Evolutionary conservation across 164 flowering plant species (phyloP).

Genomic region (Piper betle): DNA sequence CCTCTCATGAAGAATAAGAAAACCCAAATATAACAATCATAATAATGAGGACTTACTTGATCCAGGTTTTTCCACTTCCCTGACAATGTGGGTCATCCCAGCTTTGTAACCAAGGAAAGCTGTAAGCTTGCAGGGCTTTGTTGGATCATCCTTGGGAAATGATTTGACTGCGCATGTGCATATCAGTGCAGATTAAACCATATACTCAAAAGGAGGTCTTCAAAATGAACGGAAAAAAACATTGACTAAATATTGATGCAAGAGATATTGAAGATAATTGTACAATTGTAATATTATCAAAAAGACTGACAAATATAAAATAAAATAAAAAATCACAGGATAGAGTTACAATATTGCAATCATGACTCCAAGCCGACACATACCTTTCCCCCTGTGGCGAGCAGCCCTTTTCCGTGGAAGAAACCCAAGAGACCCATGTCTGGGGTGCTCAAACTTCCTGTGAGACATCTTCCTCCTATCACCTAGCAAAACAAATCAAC

Average conservation of each 20-base stretch:
- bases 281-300: too few relatives aligned
- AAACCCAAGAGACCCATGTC: conserved; percentile 61
- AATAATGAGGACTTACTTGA: conserved; percentile 35
- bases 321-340: background rate
- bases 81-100: conserved; percentile 83
- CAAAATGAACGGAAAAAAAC: too few relatives aligned
- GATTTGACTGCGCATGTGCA: too few relatives aligned
- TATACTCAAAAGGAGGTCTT: background rate
- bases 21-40: background rate
- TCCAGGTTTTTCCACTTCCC: conserved; percentile 82
- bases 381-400: conserved; percentile 54
- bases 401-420: conserved; percentile 53
- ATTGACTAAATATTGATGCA: too few relatives aligned
- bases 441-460: conserved; percentile 65
- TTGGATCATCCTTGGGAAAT: conserved; percentile 64
- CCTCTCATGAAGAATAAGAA: background rate
- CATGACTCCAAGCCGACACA: background rate
- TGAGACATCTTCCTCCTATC: conserved; percentile 36
- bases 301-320: too few relatives aligned
- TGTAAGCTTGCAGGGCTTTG: conserved; percentile 47
- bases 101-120: conserved; percentile 70
- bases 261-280: too few relatives aligned
- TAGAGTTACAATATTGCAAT: too few relatives aligned
- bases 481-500: background rate
- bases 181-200: background rate